phyloP scores from a whole-genome alignment of 192 early-diverging fungal genomes.

The Diversispora epigaea region DNA sequence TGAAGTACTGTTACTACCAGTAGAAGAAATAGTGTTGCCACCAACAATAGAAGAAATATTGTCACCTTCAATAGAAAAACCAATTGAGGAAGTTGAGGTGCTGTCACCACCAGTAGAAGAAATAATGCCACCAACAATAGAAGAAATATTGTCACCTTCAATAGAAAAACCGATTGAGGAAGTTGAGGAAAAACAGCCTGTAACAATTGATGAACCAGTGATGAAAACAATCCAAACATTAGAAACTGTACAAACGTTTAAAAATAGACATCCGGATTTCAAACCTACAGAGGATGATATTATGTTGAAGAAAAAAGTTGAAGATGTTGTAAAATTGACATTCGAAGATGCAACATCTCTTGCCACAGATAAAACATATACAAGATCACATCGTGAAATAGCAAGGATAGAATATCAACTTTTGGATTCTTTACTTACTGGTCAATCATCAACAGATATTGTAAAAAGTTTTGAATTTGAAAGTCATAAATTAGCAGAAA shows the following conservation, averaged over 20 bases:
- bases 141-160: too few species aligned
- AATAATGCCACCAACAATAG: too few species aligned
- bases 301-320: conserved; percentile 1
- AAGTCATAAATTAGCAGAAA: conserved; percentile 18
- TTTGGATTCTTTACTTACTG: neutral
- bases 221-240: neutral
- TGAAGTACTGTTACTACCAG: too few species aligned
- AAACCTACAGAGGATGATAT: conserved; percentile 2
- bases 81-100: too few species aligned
- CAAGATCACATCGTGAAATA: conserved; percentile 3
- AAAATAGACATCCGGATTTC: conserved; percentile 9
- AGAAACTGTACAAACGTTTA: conserved; percentile 3
- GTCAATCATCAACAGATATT: neutral
- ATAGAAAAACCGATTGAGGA: too few species aligned
- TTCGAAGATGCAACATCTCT: neutral
- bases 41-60: too few species aligned
- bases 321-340: conserved; percentile 7
- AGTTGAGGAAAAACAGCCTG: too few species aligned
- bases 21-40: too few species aligned
- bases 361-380: neutral
- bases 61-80: too few species aligned
- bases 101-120: too few species aligned
- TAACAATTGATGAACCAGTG: too few species aligned
- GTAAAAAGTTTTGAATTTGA: neutral
- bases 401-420: conserved; percentile 3